phyloP scores from a whole-genome alignment of 345 rosid genomes.

The Trapa incisa region DNA sequence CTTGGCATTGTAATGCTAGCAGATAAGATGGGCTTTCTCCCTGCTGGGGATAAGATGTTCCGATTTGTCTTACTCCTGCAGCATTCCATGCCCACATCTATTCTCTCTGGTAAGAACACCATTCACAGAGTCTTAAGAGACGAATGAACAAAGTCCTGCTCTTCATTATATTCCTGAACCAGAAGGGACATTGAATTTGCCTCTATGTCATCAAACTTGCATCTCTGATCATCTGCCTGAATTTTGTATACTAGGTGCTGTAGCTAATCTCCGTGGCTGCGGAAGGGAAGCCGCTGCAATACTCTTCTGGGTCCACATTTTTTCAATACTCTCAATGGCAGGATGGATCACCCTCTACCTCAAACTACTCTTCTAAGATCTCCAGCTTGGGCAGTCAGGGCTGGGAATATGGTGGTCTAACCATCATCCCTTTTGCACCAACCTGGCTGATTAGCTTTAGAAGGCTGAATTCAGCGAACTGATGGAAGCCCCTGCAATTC shows the following conservation, averaged over 20 bases:
- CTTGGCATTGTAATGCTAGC: conserved; percentile 88
- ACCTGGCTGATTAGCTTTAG: too few relatives aligned
- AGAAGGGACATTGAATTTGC: background rate
- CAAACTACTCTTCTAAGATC: conserved; percentile 52
- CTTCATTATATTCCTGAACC: background rate
- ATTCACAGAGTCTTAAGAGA: background rate
- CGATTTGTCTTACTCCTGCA: conserved; percentile 85
- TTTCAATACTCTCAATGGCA: conserved; percentile 85
- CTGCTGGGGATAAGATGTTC: conserved; percentile 85
- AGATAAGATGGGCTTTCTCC: conserved; percentile 95
- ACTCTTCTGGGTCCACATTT: conserved; percentile 95
- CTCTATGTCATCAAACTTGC: background rate
- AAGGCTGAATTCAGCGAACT: background rate
- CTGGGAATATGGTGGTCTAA: background rate
- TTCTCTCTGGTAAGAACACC: conserved; percentile 54
- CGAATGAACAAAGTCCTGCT: too few relatives aligned
- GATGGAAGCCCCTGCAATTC: background rate
- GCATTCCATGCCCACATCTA: conserved; percentile 98
- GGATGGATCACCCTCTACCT: conserved; percentile 87
- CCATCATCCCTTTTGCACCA: background rate
- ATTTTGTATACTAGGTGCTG: conserved; percentile 47
- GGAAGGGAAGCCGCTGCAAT: conserved; percentile 95
- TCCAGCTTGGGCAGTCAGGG: background rate
- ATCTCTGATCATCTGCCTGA: background rate
- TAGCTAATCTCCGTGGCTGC: conserved; percentile 88